Conservation (phyloP, 1,284 basidiomycete genomes). For the Sporisorium sorghi region DNA sequence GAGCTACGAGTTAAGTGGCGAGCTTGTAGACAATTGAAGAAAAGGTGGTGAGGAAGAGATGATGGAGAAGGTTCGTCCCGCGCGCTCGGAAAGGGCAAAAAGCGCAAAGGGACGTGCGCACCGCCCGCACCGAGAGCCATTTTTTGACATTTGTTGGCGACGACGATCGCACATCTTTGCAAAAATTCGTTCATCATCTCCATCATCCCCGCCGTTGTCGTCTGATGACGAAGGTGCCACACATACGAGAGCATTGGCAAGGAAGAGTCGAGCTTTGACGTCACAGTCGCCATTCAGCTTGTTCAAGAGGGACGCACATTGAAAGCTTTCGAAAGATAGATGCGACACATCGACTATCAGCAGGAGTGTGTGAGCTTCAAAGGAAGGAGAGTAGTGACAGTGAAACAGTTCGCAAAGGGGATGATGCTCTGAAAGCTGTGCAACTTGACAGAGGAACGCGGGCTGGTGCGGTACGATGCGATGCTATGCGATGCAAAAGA, state of each 20-base stretch:
- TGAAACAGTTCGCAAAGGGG: neutral
- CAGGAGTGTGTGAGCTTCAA: neutral
- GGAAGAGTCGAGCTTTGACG: no score
- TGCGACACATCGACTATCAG: neutral
- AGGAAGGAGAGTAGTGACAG: neutral
- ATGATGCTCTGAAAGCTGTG: no score
- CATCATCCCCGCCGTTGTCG: neutral
- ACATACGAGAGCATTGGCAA: no score
- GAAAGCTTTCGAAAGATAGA: no score
- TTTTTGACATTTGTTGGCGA: neutral
- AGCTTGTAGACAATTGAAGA: neutral
- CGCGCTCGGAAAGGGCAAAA: neutral
- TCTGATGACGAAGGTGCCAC: neutral
- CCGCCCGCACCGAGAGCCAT: neutral
- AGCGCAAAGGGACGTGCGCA: slow-evolving; percentile 1
- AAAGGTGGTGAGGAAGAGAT: neutral
- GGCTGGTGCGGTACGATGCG: no score
- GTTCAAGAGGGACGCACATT: no score
- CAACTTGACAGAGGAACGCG: no score
- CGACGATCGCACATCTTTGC: neutral
- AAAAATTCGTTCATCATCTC: neutral
- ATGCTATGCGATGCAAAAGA: neutral
- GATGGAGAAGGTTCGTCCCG: neutral
- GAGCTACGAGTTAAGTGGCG: neutral
- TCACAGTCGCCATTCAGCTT: no score